Base-by-base conservation (phyloP, 2,329 filamentous ascomycete species). In the Diaporthe helianthi region DNA sequence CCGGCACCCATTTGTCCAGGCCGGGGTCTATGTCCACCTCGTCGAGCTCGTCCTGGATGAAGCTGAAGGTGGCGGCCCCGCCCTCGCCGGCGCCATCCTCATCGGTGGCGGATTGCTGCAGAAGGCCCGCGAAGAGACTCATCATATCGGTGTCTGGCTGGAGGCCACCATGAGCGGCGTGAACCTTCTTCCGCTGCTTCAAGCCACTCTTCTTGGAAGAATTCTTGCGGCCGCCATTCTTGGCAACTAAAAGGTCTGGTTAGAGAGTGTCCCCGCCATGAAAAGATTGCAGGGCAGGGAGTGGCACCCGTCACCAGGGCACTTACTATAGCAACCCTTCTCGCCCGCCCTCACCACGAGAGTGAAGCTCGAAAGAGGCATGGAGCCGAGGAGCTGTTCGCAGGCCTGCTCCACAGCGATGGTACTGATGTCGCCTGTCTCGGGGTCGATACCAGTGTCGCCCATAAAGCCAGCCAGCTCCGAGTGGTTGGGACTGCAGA, bases 391-490 rank as follows among this genome's bases (percentile, higher is more conserved):
- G 2, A 91, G 83, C 79, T 90, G 88, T 75, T 90, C 88, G 73
- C 87, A 90, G 17, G 84, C 82, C 36, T 85, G 82, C 78, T 90
- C 88, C 12, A 90, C 81, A 26, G 85, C 83, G 1, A 78, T 71
- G 0, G 79, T 83, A 53, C 83, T 86, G 51, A 89, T 84, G 67
- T 83, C 80, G 17, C 86, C 89, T 41, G 85, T 87, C 17, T 80
- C 81, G 1, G 85, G 82, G 71, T 88, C 86, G 2, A 87, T 74
- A 0, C 86, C 86, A 67, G 81, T 80, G 58, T 86, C 83, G 38
- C 90, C 90, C 84, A 98, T 97, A 80, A 97, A 93, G 19, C 89
- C 88, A 7, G 91, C 93, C n/a, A 99, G 86, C 78, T 99, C 96
- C 29, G 90, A 83, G 77, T 97, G 93, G 77, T 99, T 99, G 0